Conservation (phyloP, 345 rosid genomes). For the Murraya paniculata region DNA sequence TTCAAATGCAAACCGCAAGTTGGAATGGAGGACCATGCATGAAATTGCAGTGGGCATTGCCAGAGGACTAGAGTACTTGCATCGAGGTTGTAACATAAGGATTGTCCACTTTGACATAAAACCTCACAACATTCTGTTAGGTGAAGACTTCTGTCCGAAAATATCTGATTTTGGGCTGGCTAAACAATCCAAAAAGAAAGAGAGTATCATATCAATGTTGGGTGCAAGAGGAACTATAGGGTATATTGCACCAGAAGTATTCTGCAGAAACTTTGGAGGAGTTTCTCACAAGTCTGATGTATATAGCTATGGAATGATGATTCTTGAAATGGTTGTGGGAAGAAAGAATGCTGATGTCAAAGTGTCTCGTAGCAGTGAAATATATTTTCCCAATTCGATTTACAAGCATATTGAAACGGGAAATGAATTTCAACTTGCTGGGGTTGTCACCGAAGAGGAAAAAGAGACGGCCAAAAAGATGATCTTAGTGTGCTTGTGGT, state of each 20-base stretch:
- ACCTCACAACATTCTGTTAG: conserved; percentile 42
- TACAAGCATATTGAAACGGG: neutral
- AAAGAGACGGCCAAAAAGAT: conserved; percentile 21
- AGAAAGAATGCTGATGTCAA: neutral
- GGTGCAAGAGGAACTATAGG: conserved; percentile 40
- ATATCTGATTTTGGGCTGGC: conserved; percentile 54
- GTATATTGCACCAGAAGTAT: conserved; percentile 47
- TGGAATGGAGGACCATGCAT: conserved; percentile 18
- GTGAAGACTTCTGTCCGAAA: conserved; percentile 34
- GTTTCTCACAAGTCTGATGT: conserved; percentile 32
- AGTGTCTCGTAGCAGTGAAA: neutral
- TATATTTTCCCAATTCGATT: neutral
- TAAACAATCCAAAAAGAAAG: conserved; percentile 31
- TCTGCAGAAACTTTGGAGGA: conserved; percentile 28
- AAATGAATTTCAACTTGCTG: neutral
- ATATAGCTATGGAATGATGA: conserved; percentile 4
- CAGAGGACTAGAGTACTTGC: conserved; percentile 52
- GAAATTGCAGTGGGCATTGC: conserved; percentile 31
- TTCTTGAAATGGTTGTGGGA: neutral
- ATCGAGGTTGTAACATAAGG: conserved; percentile 45
- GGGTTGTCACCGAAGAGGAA: conserved; percentile 4
- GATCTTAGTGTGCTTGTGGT: conserved; percentile 39
- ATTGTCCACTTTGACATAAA: conserved; percentile 53
- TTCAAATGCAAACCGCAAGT: too few relatives aligned
- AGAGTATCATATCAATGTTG: conserved; percentile 27